These are phyloP conservation scores for Saccharomycopsis lassenensis DNA, from an alignment of 805 yeast species.

Conservation along the genomic window DNA sequence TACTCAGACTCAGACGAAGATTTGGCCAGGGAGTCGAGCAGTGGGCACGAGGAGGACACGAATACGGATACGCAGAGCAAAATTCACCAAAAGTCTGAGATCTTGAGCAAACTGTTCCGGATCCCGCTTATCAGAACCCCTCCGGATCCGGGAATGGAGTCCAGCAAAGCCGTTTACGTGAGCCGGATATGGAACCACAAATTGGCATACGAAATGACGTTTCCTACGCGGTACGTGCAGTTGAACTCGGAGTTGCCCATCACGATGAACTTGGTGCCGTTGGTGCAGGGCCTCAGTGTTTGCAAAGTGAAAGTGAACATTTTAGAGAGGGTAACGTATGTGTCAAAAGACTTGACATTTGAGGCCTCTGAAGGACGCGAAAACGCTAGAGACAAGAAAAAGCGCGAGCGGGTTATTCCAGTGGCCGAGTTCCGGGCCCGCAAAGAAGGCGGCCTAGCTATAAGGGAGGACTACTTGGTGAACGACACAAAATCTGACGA, in stretches of 20 bases:
- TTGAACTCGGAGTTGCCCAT: conserved; percentile 50
- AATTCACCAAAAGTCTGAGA: conserved; percentile 1
- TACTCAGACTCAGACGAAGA: too few species aligned
- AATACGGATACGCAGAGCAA: background rate
- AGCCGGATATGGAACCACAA: conserved; percentile 67
- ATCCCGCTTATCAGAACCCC: conserved; percentile 28
- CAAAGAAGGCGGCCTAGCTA: conserved; percentile 29
- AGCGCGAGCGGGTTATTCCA: conserved; percentile 43
- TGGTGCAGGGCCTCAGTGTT: conserved; percentile 48
- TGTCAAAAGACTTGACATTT: conserved; percentile 40
- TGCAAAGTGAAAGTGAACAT: conserved; percentile 58
- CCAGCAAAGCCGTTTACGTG: conserved; percentile 66
- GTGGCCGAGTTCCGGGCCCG: conserved; percentile 57
- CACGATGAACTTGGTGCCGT: conserved; percentile 55
- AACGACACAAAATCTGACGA: too few species aligned
- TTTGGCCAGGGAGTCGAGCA: too few species aligned
- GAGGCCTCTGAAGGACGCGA: conserved; percentile 41
- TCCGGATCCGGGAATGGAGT: conserved; percentile 28
- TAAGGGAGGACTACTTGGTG: conserved; percentile 61
- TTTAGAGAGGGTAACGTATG: conserved; percentile 54
- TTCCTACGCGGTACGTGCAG: conserved; percentile 59
- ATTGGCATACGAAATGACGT: conserved; percentile 56
- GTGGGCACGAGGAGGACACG: too few species aligned
- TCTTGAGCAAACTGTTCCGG: conserved; percentile 10
- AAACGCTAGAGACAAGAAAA: conserved; percentile 12